Conservation (phyloP, 257 asterid species). For the Euphrasia confusa region DNA sequence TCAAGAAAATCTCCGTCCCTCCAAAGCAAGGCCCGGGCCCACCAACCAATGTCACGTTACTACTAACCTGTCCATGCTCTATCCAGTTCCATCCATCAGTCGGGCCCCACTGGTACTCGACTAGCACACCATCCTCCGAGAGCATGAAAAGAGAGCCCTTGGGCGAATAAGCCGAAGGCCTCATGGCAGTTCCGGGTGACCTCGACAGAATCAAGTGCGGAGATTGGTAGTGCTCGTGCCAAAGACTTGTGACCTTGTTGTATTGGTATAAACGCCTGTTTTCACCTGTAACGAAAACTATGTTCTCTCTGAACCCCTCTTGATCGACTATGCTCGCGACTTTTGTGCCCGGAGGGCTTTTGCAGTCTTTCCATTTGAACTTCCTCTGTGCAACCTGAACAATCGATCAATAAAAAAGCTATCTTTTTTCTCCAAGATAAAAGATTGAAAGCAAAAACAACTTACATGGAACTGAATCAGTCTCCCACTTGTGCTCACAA, state of each 20-base stretch:
- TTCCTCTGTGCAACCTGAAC: constrained; percentile 68
- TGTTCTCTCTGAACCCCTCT: constrained; percentile 66
- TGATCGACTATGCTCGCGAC: constrained; percentile 71
- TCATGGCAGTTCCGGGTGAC: constrained; percentile 64
- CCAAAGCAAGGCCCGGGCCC: constrained; percentile 87
- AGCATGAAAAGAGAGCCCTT: constrained; percentile 80
- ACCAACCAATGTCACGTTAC: constrained; percentile 53
- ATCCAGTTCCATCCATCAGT: constrained; percentile 80
- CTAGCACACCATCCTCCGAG: constrained; percentile 62
- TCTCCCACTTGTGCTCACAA: constrained; percentile 63
- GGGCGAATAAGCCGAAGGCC: constrained; percentile 35
- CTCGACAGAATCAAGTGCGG: constrained; percentile 66
- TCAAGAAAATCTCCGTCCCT: constrained; percentile 48
- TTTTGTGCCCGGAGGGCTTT: constrained; percentile 47
- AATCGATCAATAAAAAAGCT: neutral
- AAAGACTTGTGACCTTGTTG: constrained; percentile 65
- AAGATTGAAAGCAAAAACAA: neutral
- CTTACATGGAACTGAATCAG: constrained; percentile 68
- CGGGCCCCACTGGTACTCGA: constrained; percentile 66
- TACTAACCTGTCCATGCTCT: constrained; percentile 72
- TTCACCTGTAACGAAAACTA: constrained; percentile 57
- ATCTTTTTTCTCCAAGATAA: too few species aligned
- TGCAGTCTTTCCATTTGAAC: constrained; percentile 93
- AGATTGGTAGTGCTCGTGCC: constrained; percentile 87
- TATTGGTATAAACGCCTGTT: constrained; percentile 74